Base-by-base conservation (phyloP, 2,329 filamentous ascomycete genomes). In the Pyricularia sp. region DNA sequence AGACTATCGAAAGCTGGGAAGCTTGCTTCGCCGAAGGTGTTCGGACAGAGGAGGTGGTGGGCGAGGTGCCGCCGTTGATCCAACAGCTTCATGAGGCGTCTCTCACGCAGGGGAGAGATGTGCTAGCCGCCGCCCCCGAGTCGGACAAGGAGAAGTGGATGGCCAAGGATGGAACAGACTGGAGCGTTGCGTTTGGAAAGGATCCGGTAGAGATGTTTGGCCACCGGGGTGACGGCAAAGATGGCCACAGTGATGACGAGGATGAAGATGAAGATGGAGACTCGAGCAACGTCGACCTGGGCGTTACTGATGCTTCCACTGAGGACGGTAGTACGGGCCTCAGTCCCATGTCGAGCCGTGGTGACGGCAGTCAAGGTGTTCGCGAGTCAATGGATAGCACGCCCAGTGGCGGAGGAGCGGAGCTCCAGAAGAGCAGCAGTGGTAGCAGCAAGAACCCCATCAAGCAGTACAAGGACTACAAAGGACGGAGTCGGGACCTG, bases 1-100 rank as follows among this genome's bases (percentile, higher is more conserved):
- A 98, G 81, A 97, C 94, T 0, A 97, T 92, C 72, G 94, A 98
- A 80, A 92, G 91, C 0, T 98, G 94, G 93, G 93, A 97, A 78
- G 92, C 93, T 0, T 97, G 94, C 77, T 87, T 91, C 59, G 88
- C 93, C 0, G 94, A 98, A 78, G 94, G 94, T 14, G 92, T 97
- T 0, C 88, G 95, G 2, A 80, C 84, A 17, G 86, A 89, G 69
- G 85, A 88, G 31, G 92, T 97, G 0, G 81, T 85, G 11, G 85
- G 88, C 28, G 90, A 96, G 74, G 82, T 97, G 0, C 92, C 93
- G 0, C 86, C 89, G 0, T 80, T 86, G 12, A 85, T 94, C 0
- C 87, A 91, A 77, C 85, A 90, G 73, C 82, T 97, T 12, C 94
- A 98, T 76, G 92, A 97, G 33, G 83, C 91, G 71, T 94, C 92